phyloP scores from a whole-genome alignment of 2,329 filamentous ascomycete species.

The Rugonectria rugulosa region DNA sequence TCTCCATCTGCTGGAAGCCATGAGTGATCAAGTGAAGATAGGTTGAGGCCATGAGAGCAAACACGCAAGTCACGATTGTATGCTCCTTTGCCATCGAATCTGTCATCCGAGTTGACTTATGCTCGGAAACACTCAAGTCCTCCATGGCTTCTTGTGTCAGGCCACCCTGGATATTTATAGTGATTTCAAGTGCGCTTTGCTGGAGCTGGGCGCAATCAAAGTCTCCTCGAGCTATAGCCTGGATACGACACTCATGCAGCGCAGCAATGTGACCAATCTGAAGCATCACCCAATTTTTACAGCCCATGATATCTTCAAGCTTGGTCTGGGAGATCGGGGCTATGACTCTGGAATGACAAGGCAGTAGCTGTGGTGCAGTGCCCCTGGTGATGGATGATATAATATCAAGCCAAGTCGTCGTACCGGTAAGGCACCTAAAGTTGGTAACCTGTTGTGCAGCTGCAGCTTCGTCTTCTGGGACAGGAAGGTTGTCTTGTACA shows the following conservation, averaged over 20 bases:
- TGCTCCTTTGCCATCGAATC: neutral
- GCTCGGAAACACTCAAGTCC: neutral
- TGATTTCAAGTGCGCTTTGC: neutral
- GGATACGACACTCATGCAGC: neutral
- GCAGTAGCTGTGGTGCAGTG: neutral
- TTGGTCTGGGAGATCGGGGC: neutral
- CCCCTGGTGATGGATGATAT: slow-evolving; percentile 4
- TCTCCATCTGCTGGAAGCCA: neutral
- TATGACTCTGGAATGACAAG: neutral
- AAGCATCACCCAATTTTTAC: neutral
- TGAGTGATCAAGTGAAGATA: slow-evolving; percentile 5
- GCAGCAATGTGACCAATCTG: slow-evolving; percentile 1
- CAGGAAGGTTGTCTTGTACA: neutral
- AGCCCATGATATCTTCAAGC: slow-evolving; percentile 14
- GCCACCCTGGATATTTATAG: neutral
- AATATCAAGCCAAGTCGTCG: slow-evolving; percentile 12
- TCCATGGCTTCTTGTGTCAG: neutral
- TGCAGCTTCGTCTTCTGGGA: neutral
- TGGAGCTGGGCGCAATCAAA: neutral
- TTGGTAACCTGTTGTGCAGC: neutral
- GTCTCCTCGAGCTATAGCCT: neutral
- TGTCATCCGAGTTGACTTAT: neutral
- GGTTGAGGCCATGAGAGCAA: neutral
- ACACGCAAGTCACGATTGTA: slow-evolving; percentile 1
- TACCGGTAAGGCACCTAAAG: slow-evolving; percentile 3